Conservation (phyloP, 2,329 filamentous ascomycete species). For the Lojkania enalia region DNA sequence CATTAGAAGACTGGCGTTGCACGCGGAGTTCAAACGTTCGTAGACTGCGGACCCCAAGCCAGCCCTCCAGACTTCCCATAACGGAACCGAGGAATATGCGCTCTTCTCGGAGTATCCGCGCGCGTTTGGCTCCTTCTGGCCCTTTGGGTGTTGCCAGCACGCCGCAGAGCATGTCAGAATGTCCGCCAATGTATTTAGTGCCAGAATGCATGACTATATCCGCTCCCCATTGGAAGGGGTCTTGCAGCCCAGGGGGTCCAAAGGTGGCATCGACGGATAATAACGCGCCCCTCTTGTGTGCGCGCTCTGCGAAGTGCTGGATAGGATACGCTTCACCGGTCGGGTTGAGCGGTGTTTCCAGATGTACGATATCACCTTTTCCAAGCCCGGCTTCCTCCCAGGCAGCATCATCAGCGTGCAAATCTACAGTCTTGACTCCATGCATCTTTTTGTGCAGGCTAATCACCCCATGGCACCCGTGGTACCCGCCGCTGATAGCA, state of each 20-base stretch:
- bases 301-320: constrained; percentile 69
- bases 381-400: constrained; percentile 68
- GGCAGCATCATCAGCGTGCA: constrained; percentile 57
- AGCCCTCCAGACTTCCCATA: constrained; percentile 87
- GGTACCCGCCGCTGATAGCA: constrained; percentile 83
- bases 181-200: constrained; percentile 95
- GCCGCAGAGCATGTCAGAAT: constrained; percentile 91
- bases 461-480: constrained; percentile 90
- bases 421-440: constrained; percentile 70
- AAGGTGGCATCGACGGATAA: constrained; percentile 91
- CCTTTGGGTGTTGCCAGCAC: constrained; percentile 67
- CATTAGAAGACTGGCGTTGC: constrained; percentile 71
- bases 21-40: constrained; percentile 86
- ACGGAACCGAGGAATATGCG: constrained; percentile 78
- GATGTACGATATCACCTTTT: constrained; percentile 80
- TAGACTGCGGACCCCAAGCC: constrained; percentile 85
- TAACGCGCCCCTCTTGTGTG: constrained; percentile 71
- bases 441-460: constrained; percentile 73
- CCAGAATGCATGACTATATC: constrained; percentile 91
- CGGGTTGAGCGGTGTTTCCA: constrained; percentile 94
- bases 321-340: constrained; percentile 80
- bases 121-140: constrained; percentile 25
- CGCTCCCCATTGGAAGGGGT: constrained; percentile 79
- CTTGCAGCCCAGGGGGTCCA: constrained; percentile 83
- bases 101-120: constrained; percentile 64